Conservation (phyloP, 306 rosid genomes). For the Quillaja saponaria region DNA sequence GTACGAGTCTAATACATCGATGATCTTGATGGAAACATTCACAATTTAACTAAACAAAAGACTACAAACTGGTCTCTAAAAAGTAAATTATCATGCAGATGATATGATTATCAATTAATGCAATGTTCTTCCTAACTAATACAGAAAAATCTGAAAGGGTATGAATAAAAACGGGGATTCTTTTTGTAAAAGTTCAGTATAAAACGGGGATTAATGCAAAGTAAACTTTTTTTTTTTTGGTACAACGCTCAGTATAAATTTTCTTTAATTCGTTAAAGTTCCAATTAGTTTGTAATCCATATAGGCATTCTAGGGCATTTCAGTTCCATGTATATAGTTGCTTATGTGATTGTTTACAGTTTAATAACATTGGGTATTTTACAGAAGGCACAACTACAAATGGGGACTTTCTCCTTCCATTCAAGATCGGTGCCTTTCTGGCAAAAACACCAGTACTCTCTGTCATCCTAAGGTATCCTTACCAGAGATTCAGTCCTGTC, state of each 20-base stretch:
- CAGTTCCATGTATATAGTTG: constrained; percentile 22
- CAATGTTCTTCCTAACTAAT: background rate
- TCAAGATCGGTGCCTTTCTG: constrained; percentile 94
- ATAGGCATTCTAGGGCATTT: constrained; percentile 9
- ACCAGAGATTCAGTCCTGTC: constrained; percentile 85
- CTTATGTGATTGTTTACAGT: constrained; percentile 7
- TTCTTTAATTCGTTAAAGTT: constrained; percentile 1
- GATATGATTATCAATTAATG: background rate
- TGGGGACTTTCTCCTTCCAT: constrained; percentile 91
- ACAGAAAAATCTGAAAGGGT: background rate
- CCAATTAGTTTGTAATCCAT: constrained; percentile 24
- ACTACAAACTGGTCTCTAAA: background rate
- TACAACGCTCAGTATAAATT: background rate
- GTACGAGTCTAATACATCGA: background rate
- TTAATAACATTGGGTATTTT: constrained; percentile 29
- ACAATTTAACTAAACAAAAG: background rate
- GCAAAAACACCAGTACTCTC: constrained; percentile 82
- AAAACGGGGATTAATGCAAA: no score
- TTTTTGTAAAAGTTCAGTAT: background rate
- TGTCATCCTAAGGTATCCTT: constrained; percentile 76
- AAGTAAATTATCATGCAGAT: background rate
- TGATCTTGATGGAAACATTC: background rate
- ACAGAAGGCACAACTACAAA: constrained; percentile 99
- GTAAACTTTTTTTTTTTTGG: no score
- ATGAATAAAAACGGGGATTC: background rate